These are phyloP conservation scores for Pestalotiopsis sp. DNA, from an alignment of 2,329 filamentous ascomycete species.

Conservation along the genomic window DNA sequence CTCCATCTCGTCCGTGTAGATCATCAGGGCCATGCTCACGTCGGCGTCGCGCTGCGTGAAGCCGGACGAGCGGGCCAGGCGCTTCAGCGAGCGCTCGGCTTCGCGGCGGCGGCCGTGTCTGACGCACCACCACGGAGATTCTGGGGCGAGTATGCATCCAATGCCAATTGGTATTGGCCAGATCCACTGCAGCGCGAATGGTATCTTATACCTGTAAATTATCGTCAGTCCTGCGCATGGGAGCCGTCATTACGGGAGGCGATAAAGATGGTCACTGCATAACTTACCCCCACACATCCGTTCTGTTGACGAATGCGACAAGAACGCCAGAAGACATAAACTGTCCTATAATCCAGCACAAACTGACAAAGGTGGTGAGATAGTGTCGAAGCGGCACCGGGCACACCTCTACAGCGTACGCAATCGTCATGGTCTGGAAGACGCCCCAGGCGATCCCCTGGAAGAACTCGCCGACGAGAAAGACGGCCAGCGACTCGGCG, in stretches of 20 bases:
- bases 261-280: too few species aligned
- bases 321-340: conserved; percentile 75
- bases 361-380: conserved; percentile 73
- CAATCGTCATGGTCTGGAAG: conserved; percentile 60
- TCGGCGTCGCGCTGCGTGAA: conserved; percentile 78
- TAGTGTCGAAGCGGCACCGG: conserved; percentile 70
- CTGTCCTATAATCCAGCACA: conserved; percentile 76
- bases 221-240: conserved; percentile 41
- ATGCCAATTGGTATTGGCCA: conserved; percentile 70
- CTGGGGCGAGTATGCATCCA: conserved; percentile 68
- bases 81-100: conserved; percentile 66
- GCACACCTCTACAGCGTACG: conserved; percentile 73
- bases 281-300: conserved; percentile 64
- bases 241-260: too few species aligned
- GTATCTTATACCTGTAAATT: conserved; percentile 28
- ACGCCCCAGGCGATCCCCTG: conserved; percentile 53
- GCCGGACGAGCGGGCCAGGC: conserved; percentile 61
- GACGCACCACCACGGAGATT: conserved; percentile 77
- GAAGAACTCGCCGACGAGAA: conserved; percentile 35
- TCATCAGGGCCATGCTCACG: conserved; percentile 89
- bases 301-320: conserved; percentile 63
- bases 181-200: conserved; percentile 77
- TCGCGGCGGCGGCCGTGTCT: conserved; percentile 64
- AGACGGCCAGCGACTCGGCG: conserved; percentile 26
- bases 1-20: conserved; percentile 82